Evolutionary conservation across 139 green algal genomes (phyloP).

Genomic region (Coelastrella sp.): DNA sequence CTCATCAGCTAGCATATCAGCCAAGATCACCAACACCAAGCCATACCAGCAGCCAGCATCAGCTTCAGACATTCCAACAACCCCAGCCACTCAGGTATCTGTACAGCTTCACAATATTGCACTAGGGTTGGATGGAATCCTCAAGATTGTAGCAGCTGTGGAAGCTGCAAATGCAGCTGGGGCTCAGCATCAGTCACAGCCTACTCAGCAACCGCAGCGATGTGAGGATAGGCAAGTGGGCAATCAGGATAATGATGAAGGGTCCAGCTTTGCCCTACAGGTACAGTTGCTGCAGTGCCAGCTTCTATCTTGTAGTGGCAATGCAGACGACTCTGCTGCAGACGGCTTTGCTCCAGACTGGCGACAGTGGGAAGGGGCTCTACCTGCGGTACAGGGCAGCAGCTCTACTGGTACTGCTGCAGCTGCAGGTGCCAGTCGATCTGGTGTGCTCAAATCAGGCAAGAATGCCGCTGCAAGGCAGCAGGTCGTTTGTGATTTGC

Average conservation of each 20-base stretch:
- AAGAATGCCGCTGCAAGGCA: neutral
- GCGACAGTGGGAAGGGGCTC: too few species aligned
- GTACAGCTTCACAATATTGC: constrained; percentile 11
- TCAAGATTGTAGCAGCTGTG: constrained; percentile 16
- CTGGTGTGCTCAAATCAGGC: too few species aligned
- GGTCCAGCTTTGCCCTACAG: constrained; percentile 10
- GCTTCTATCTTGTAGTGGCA: constrained; percentile 38
- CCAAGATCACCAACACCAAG: neutral
- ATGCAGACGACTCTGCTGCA: neutral
- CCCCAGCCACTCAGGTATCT: neutral
- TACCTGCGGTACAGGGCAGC: too few species aligned
- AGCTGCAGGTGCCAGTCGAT: neutral
- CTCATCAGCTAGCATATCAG: neutral
- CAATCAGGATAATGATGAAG: neutral
- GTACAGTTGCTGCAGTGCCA: constrained; percentile 45
- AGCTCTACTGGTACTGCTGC: neutral
- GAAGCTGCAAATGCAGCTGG: neutral
- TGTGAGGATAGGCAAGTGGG: neutral
- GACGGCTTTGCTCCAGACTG: too few species aligned
- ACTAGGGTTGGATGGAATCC: neutral
- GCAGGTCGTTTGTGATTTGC: neutral
- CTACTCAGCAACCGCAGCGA: too few species aligned
- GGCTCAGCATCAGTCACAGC: too few species aligned
- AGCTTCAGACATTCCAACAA: too few species aligned
- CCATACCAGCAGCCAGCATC: neutral